Evolutionary conservation across 306 rosid species (phyloP).

Genomic region (Elaeagnus macrophylla): DNA sequence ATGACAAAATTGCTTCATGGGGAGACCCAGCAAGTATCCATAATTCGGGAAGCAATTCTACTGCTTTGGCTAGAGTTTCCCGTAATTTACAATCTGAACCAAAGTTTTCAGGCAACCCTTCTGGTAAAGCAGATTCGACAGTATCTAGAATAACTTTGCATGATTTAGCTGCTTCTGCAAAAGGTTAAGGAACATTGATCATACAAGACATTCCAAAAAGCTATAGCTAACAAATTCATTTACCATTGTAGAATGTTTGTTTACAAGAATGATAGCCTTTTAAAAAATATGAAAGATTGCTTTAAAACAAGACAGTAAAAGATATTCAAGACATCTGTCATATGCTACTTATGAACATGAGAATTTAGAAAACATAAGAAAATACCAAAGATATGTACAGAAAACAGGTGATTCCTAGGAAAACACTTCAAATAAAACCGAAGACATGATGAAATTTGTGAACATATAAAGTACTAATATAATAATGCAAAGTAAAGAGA

Average conservation of each 20-base stretch:
- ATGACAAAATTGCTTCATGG: conserved; percentile 65
- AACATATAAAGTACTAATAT: not conserved
- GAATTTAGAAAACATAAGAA: too few relatives aligned
- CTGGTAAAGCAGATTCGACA: conserved; percentile 77
- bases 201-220: not conserved
- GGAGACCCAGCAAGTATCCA: conserved; percentile 64
- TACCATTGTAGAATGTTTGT: too few relatives aligned
- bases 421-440: too few relatives aligned
- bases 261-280: too few relatives aligned
- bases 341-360: too few relatives aligned
- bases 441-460: too few relatives aligned
- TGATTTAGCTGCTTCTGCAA: conserved; percentile 80
- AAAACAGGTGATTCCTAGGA: too few relatives aligned
- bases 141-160: conserved; percentile 76
- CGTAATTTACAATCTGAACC: conserved; percentile 60
- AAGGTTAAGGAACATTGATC: conserved; percentile 7
- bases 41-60: conserved; percentile 75
- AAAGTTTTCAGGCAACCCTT: conserved; percentile 60
- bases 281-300: too few relatives aligned
- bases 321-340: too few relatives aligned
- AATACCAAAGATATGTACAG: too few relatives aligned
- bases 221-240: too few relatives aligned
- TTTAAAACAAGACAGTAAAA: too few relatives aligned
- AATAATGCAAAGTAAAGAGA: conserved; percentile 3
- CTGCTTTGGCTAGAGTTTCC: conserved; percentile 52